Evolutionary conservation across 805 yeast genomes (phyloP), one percentile per base, ranked within the genome.

Genomic region (Zygoascus tannicola): DNA sequence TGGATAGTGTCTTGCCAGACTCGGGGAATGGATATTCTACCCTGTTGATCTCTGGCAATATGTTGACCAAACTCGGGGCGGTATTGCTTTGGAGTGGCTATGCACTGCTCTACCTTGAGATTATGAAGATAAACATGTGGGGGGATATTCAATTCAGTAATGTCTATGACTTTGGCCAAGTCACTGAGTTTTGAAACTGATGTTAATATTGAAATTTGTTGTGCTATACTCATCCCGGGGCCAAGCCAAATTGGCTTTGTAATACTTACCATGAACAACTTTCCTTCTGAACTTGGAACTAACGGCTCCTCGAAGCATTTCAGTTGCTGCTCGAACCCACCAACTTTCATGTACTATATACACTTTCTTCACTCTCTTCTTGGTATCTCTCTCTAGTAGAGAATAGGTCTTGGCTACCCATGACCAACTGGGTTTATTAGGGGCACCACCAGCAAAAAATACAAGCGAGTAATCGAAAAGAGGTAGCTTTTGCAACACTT

Each of bases 331-430:
- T 53, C 86, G 76, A 22, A 85, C 75, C 63, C 88, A 75, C 92
- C 96, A 87, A 38, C 83, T 81, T 52, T 88, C 96, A 62, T 90
- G 97, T 2, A 90, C 94, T 23, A 88, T 73, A 50, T 80, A 82
- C 2, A 86, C 68, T 55, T 77, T 80, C 41, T 66, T 65, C 36
- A 90, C 62, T 44, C 74, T 68, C 42, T 73, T 71, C 47, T 76
- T 74, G 36, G 71, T 63, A 4, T 68, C 69, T 14, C 73, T 70
- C 1, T 90, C 78, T 22, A 90, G 70, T 50, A 75, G 63, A 49
- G 74, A 64, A 56, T 73, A 76, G 43, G 77, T 69, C 40, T 67
- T 71, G n/a, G 76, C 67, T 47, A 86, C 84, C 75, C 86, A 81
- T 5, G 80, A 69, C 87, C 94, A 79, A 38, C 68, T 68, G 44